Conservation (phyloP, 768 basidiomycete species). For the Kwoniella heveanensis region DNA sequence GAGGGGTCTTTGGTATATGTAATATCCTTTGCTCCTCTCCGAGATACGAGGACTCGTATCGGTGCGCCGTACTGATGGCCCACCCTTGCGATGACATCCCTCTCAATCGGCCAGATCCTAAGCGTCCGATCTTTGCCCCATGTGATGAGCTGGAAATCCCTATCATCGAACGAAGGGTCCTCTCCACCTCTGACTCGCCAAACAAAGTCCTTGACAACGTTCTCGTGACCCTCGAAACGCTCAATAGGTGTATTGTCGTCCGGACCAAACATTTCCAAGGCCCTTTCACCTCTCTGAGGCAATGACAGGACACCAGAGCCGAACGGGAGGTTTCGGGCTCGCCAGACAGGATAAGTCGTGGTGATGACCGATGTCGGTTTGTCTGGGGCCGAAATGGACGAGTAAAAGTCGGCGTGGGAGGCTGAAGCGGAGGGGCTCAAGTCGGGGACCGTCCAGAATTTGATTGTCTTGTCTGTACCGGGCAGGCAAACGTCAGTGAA, state of each 20-base stretch:
- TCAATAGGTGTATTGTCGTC: slow-evolving; percentile 61
- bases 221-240: slow-evolving; percentile 81
- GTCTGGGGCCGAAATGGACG: slow-evolving; percentile 38
- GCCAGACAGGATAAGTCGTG: slow-evolving; percentile 89
- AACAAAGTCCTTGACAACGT: slow-evolving; percentile 97
- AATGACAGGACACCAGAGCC: slow-evolving; percentile 83
- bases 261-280: slow-evolving; percentile 77
- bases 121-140: slow-evolving; percentile 91
- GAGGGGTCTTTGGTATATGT: slow-evolving; percentile 47
- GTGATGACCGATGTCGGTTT: slow-evolving; percentile 57
- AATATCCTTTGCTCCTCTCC: slow-evolving; percentile 53
- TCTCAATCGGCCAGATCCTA: slow-evolving; percentile 83
- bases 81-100: slow-evolving; percentile 59
- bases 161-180: slow-evolving; percentile 61
- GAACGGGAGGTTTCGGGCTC: slow-evolving; percentile 88
- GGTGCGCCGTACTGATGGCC: slow-evolving; percentile 55
- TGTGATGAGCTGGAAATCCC: slow-evolving; percentile 67
- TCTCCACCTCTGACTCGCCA: slow-evolving; percentile 70
- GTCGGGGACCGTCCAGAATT: slow-evolving; percentile 70
- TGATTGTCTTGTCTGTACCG: slow-evolving; percentile 76
- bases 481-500: too few species aligned
- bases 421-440: slow-evolving; percentile 27
- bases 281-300: slow-evolving; percentile 82
- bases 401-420: slow-evolving; percentile 23
- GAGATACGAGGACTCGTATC: slow-evolving; percentile 54